Evolutionary conservation across 768 basidiomycete species (phyloP).

Genomic region (Ramaria sp.): DNA sequence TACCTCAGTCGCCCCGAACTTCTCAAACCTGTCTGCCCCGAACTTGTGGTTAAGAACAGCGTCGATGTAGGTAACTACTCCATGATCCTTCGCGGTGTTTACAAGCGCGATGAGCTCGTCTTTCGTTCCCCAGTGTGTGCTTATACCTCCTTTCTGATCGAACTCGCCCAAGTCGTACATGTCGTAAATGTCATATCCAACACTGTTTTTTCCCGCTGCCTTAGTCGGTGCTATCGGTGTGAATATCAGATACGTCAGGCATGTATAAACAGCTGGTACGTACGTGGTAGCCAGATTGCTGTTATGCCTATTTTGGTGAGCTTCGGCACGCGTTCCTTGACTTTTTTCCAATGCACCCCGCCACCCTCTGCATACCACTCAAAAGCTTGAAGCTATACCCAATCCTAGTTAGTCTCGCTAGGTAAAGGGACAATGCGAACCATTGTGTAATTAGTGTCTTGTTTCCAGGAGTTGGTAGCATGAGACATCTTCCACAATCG

Average conservation of each 20-base stretch:
- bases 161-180: slow-evolving; percentile 92
- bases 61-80: slow-evolving; percentile 71
- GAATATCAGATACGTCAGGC: slow-evolving; percentile 22
- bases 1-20: slow-evolving; percentile 58
- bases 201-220: slow-evolving; percentile 36
- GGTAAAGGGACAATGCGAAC: neutral
- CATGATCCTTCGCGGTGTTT: slow-evolving; percentile 47
- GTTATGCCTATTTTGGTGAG: slow-evolving; percentile 66
- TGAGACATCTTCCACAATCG: no score
- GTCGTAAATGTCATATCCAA: slow-evolving; percentile 83
- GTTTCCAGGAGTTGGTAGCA: neutral
- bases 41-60: slow-evolving; percentile 87
- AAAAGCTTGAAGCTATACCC: slow-evolving; percentile 62
- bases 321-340: slow-evolving; percentile 37
- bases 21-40: slow-evolving; percentile 71
- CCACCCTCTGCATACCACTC: slow-evolving; percentile 65
- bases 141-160: slow-evolving; percentile 54
- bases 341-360: slow-evolving; percentile 74
- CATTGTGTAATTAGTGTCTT: neutral
- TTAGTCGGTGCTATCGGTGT: neutral
- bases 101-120: slow-evolving; percentile 67
- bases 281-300: slow-evolving; percentile 76
- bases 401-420: neutral
- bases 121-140: slow-evolving; percentile 82
- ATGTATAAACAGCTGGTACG: slow-evolving; percentile 60